Evolutionary conservation across 1,139 yeast species (phyloP).

Genomic region (Saccharomycopsis crataegensis): DNA sequence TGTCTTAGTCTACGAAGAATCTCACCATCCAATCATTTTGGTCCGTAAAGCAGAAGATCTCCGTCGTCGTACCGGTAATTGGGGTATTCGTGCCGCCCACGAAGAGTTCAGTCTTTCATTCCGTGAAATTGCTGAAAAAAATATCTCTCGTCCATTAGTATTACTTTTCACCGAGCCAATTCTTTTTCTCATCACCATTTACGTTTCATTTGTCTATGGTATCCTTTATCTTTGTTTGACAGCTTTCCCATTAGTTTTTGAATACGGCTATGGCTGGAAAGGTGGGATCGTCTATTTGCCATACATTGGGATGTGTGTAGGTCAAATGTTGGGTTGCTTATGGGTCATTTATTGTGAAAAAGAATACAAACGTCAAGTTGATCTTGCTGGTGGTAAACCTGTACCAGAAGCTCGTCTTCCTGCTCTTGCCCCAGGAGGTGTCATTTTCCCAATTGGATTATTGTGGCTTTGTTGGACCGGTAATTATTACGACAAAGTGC

Average conservation of each 20-base stretch:
- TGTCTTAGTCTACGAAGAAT: slow-evolving; percentile 48
- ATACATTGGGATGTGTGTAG: slow-evolving; percentile 53
- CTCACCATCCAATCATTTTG: slow-evolving; percentile 52
- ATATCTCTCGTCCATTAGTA: slow-evolving; percentile 58
- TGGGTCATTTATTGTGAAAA: slow-evolving; percentile 32
- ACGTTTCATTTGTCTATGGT: slow-evolving; percentile 81
- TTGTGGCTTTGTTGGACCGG: slow-evolving; percentile 89
- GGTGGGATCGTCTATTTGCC: slow-evolving; percentile 58
- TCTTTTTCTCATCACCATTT: slow-evolving; percentile 56
- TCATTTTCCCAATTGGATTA: slow-evolving; percentile 67
- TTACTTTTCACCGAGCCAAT: slow-evolving; percentile 74
- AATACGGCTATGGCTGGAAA: slow-evolving; percentile 47
- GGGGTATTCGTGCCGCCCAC: slow-evolving; percentile 84
- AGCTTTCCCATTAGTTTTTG: slow-evolving; percentile 72
- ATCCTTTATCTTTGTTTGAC: slow-evolving; percentile 69
- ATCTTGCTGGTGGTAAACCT: slow-evolving; percentile 47
- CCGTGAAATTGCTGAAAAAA: slow-evolving; percentile 60
- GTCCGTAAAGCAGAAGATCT: slow-evolving; percentile 51
- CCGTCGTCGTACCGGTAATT: slow-evolving; percentile 49
- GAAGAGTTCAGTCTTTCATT: slow-evolving; percentile 60
- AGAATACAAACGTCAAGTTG: slow-evolving; percentile 34
- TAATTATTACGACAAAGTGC: slow-evolving; percentile 54
- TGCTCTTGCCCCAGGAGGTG: slow-evolving; percentile 63
- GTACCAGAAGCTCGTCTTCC: slow-evolving; percentile 76
- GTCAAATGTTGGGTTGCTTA: slow-evolving; percentile 51